A percentile compares a stretch with the other conserved stretches of the same genome.
phyloP scores from a whole-genome alignment of 192 early-diverging fungal species.

The Phycomyces nitens region DNA sequence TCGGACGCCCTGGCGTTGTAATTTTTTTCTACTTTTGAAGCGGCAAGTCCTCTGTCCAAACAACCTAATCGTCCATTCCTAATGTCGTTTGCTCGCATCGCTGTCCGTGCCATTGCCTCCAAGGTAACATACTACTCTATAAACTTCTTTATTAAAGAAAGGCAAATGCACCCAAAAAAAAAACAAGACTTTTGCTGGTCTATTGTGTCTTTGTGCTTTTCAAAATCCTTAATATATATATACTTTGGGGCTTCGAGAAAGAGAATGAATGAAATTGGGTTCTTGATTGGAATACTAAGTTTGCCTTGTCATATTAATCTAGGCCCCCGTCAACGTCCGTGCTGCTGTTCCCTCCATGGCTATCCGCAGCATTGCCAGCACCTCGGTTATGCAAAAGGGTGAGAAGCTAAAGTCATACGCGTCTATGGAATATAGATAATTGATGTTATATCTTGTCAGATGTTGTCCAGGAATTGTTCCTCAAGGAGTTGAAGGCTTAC shows the following conservation, averaged over 20 bases:
- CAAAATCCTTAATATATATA: too few species aligned
- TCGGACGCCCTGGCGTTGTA: neutral
- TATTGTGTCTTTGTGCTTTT: neutral
- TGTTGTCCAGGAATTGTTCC: constrained; percentile 47
- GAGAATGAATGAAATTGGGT: neutral
- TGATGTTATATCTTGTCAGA: constrained; percentile 22
- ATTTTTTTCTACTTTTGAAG: constrained; percentile 2
- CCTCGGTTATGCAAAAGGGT: constrained; percentile 50
- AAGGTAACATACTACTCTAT: constrained; percentile 6
- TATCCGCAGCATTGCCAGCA: constrained; percentile 45
- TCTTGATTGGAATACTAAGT: neutral
- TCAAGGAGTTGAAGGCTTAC: constrained; percentile 54
- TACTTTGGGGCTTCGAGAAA: neutral
- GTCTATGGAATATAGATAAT: neutral
- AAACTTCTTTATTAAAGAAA: neutral
- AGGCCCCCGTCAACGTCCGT: constrained; percentile 35
- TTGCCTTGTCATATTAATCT: constrained; percentile 1
- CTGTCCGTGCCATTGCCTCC: constrained; percentile 16
- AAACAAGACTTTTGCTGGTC: neutral
- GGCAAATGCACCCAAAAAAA: neutral
- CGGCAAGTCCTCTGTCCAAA: neutral
- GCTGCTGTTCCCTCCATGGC: constrained; percentile 49
- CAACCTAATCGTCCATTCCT: neutral
- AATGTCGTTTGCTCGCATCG: constrained; percentile 22
- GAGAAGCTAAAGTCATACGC: constrained; percentile 3